phyloP scores from a whole-genome alignment of 192 early-diverging fungal species.

The Coemansia sp. region DNA sequence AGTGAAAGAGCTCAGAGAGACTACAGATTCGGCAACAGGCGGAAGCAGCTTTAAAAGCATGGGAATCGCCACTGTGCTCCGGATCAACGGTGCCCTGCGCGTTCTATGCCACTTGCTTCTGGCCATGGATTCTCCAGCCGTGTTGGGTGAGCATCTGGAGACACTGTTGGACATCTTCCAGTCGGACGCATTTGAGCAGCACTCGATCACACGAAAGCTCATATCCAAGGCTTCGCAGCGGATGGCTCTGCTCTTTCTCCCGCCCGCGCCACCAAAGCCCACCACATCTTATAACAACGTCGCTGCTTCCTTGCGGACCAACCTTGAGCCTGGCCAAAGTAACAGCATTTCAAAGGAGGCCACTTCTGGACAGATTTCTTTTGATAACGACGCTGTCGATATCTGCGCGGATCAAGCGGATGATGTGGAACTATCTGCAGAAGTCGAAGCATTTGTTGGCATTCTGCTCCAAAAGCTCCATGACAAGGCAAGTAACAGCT shows the following conservation, averaged over 20 bases:
- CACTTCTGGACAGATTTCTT: background rate
- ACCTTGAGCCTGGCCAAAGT: constrained; percentile 9
- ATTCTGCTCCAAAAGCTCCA: constrained; percentile 79
- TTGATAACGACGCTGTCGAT: constrained; percentile 8
- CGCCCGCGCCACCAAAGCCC: constrained; percentile 59
- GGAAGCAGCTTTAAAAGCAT: background rate
- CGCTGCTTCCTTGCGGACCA: constrained; percentile 21
- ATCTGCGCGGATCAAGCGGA: constrained; percentile 57
- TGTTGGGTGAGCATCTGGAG: constrained; percentile 16
- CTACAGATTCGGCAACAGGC: background rate
- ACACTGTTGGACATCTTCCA: constrained; percentile 39
- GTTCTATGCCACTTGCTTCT: constrained; percentile 44
- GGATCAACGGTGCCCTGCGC: constrained; percentile 46
- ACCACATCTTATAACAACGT: constrained; percentile 65
- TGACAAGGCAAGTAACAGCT: constrained; percentile 63
- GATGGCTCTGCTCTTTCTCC: constrained; percentile 76
- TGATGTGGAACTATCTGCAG: constrained; percentile 75
- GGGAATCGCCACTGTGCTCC: constrained; percentile 24
- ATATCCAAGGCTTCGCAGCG: constrained; percentile 82
- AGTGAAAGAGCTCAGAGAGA: constrained; percentile 26
- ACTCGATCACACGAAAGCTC: constrained; percentile 77
- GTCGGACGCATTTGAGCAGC: constrained; percentile 58
- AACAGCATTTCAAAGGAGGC: background rate
- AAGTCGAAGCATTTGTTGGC: constrained; percentile 80
- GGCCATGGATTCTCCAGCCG: constrained; percentile 32